A percentile compares a stretch with the other conserved stretches of the same genome.
Conservation (phyloP, 2,329 filamentous ascomycete genomes). For the Alternaria gansuensis region DNA sequence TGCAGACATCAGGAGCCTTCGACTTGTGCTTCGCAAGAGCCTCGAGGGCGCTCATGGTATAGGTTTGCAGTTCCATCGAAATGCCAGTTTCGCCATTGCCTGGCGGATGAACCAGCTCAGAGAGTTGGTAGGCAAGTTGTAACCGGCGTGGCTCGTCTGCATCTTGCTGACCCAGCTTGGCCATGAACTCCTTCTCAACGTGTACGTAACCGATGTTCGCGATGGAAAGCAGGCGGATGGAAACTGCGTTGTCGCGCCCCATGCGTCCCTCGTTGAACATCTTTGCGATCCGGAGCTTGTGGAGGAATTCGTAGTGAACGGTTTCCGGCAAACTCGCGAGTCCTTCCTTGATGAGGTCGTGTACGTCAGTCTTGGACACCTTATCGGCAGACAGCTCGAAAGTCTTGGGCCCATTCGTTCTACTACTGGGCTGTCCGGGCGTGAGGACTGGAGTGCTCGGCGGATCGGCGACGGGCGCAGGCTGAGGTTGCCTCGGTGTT, state of each 20-base stretch:
- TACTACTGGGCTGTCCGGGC: slow-evolving; percentile 43
- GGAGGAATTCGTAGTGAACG: slow-evolving; percentile 83
- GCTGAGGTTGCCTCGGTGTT: slow-evolving; percentile 62
- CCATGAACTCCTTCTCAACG: slow-evolving; percentile 80
- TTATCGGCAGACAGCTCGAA: slow-evolving; percentile 69
- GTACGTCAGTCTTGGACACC: slow-evolving; percentile 54
- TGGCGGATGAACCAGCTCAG: slow-evolving; percentile 87
- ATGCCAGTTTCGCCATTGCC: slow-evolving; percentile 72
- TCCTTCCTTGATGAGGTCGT: slow-evolving; percentile 55
- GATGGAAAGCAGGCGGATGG: slow-evolving; percentile 83
- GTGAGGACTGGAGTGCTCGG: slow-evolving; percentile 58
- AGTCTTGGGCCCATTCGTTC: slow-evolving; percentile 46
- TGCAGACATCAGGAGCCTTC: slow-evolving; percentile 82
- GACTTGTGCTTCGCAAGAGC: slow-evolving; percentile 81
- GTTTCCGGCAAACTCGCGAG: slow-evolving; percentile 72
- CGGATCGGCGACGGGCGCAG: slow-evolving; percentile 56
- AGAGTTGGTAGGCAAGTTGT: slow-evolving; percentile 90
- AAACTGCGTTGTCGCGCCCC: slow-evolving; percentile 77
- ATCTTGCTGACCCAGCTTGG: slow-evolving; percentile 86
- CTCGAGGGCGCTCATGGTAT: slow-evolving; percentile 82
- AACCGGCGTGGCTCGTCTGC: slow-evolving; percentile 86
- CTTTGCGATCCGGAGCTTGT: slow-evolving; percentile 83
- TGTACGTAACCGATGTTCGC: slow-evolving; percentile 93
- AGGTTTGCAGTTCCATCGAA: slow-evolving; percentile 80
- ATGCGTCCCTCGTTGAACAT: slow-evolving; percentile 73